Conservation (phyloP, 2,329 filamentous ascomycete species). For the Fusarium foetens region DNA sequence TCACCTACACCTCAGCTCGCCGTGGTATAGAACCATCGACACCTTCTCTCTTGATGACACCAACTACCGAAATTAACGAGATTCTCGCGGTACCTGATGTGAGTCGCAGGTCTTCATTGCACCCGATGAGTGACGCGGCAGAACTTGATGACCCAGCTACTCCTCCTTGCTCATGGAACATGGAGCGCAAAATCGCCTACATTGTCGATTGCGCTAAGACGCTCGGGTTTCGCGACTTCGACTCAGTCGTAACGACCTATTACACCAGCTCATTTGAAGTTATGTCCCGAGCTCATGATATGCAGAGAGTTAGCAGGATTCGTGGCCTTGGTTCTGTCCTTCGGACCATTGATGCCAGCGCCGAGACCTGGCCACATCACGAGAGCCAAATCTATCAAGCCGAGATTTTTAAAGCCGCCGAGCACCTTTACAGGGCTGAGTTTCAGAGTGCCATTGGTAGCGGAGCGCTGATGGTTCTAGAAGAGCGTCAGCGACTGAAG, state of each 20-base stretch:
- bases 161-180: background rate
- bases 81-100: background rate
- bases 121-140: background rate
- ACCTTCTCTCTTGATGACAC: background rate
- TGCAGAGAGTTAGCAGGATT: background rate
- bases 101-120: background rate
- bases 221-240: background rate
- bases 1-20: fast-evolving
- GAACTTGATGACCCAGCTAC: background rate
- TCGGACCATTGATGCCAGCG: background rate
- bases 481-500: background rate
- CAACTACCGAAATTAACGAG: background rate
- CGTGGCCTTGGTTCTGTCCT: background rate
- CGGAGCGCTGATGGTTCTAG: background rate
- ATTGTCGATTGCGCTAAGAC: background rate
- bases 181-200: background rate
- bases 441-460: background rate
- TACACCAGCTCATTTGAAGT: background rate
- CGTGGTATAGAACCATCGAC: background rate
- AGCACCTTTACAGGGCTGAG: background rate
- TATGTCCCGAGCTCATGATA: background rate
- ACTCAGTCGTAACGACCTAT: background rate
- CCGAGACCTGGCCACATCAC: background rate
- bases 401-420: background rate
- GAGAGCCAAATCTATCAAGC: background rate